Conservation (phyloP, 179 eudicot genomes). For the Actinidia polygama region DNA sequence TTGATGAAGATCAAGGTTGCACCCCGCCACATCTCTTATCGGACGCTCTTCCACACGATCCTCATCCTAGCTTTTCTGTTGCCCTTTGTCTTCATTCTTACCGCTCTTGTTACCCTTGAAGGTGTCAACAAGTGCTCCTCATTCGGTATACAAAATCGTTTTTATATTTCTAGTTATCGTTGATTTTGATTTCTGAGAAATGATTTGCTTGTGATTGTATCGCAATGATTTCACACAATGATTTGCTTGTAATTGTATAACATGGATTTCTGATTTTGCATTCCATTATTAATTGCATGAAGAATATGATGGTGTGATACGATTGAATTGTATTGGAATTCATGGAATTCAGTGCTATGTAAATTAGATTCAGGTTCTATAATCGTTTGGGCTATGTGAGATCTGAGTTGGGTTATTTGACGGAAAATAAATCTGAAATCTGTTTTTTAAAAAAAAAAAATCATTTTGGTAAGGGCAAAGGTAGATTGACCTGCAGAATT, state of each 20-base stretch:
- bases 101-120: slow-evolving; percentile 70
- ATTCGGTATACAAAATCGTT: slow-evolving; percentile 56
- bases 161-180: neutral
- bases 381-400: neutral
- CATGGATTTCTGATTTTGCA: neutral
- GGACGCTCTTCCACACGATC: slow-evolving; percentile 85
- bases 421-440: neutral
- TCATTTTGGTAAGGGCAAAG: neutral
- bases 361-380: neutral
- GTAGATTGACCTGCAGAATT: neutral
- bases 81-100: slow-evolving; percentile 94
- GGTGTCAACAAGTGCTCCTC: slow-evolving; percentile 50
- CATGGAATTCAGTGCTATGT: neutral
- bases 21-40: slow-evolving; percentile 88
- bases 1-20: slow-evolving; percentile 99
- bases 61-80: slow-evolving; percentile 84
- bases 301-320: no score
- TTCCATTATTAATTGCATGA: neutral
- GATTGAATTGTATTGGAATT: neutral
- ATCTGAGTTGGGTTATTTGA: neutral
- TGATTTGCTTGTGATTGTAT: neutral
- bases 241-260: neutral
- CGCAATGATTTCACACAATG: neutral
- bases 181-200: no score
- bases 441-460: no score